phyloP scores from a whole-genome alignment of 495 filamentous ascomycete genomes.

The Achaetomiella virescens region DNA sequence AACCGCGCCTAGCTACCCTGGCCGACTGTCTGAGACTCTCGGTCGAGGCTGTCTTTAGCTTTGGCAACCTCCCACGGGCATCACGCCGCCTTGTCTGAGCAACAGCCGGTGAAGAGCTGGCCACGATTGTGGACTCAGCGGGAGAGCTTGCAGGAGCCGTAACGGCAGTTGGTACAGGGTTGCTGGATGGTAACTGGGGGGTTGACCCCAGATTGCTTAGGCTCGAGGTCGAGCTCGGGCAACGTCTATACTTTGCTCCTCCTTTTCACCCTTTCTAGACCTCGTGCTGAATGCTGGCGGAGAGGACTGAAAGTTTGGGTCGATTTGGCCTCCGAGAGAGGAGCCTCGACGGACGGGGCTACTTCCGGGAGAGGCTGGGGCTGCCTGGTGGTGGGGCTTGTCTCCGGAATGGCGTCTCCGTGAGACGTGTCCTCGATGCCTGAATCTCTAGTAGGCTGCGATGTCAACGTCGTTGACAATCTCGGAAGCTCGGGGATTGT shows the following conservation, averaged over 20 bases:
- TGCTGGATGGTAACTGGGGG: constrained; percentile 27
- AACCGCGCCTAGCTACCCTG: constrained; percentile 21
- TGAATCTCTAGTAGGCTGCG: neutral
- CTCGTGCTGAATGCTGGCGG: constrained; percentile 27
- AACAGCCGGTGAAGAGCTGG: constrained; percentile 30
- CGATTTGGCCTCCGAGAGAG: neutral
- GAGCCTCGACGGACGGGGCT: neutral
- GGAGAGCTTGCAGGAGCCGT: constrained; percentile 9
- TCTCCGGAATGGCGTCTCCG: constrained; percentile 35
- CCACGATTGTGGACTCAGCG: neutral
- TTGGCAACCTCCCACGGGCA: constrained; percentile 17
- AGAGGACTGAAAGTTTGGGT: constrained; percentile 21
- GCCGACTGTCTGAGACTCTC: constrained; percentile 23
- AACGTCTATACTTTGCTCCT: constrained; percentile 2
- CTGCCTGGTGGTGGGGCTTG: constrained; percentile 27
- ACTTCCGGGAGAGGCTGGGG: neutral
- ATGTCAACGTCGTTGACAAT: constrained; percentile 3
- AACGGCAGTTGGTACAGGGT: constrained; percentile 22
- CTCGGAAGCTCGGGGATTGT: constrained; percentile 8
- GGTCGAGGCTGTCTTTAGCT: constrained; percentile 18
- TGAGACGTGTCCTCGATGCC: constrained; percentile 9
- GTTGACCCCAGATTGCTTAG: constrained; percentile 34
- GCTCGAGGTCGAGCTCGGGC: constrained; percentile 22
- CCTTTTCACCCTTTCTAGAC: constrained; percentile 10
- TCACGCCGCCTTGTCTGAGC: constrained; percentile 24